Percentiles rank a stretch among this genome's conserved stretches.
These are phyloP conservation scores for Fimicolochytrium jonesii DNA, from an alignment of 192 early-diverging fungal species.

Conservation along the genomic window DNA sequence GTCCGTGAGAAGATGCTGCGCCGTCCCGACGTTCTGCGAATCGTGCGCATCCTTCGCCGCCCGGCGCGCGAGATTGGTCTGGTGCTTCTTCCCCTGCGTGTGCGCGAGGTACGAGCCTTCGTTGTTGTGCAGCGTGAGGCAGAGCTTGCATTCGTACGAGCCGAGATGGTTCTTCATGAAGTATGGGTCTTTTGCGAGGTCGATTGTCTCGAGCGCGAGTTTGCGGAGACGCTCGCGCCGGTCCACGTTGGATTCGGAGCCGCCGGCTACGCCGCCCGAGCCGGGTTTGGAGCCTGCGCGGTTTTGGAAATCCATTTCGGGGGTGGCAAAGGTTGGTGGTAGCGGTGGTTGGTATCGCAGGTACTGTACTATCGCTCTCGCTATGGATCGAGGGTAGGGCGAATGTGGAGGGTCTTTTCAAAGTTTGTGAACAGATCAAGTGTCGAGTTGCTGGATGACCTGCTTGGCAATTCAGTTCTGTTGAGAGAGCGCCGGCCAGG, in stretches of 20 bases:
- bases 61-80: conserved; percentile 84
- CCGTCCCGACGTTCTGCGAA: conserved; percentile 8
- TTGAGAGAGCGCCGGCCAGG: too few species aligned
- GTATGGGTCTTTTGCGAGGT: conserved; percentile 94
- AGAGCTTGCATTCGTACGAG: conserved; percentile 57
- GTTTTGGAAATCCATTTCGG: conserved; percentile 56
- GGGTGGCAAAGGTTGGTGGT: too few species aligned
- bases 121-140: conserved; percentile 69
- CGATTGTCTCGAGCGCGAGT: conserved; percentile 92
- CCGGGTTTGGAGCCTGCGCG: conserved; percentile 89
- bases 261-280: conserved; percentile 79
- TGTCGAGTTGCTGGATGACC: too few species aligned
- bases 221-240: conserved; percentile 91
- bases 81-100: conserved; percentile 98
- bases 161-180: conserved; percentile 81
- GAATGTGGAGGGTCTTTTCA: too few species aligned
- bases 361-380: too few species aligned
- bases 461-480: too few species aligned
- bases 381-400: too few species aligned
- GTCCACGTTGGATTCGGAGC: conserved; percentile 83
- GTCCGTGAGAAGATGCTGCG: conserved; percentile 13
- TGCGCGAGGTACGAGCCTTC: conserved; percentile 95
- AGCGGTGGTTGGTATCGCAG: too few species aligned
- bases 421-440: too few species aligned
- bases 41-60: conserved; percentile 78